Base-by-base conservation (phyloP, 345 rosid genomes). In the Populus davidiana region DNA sequence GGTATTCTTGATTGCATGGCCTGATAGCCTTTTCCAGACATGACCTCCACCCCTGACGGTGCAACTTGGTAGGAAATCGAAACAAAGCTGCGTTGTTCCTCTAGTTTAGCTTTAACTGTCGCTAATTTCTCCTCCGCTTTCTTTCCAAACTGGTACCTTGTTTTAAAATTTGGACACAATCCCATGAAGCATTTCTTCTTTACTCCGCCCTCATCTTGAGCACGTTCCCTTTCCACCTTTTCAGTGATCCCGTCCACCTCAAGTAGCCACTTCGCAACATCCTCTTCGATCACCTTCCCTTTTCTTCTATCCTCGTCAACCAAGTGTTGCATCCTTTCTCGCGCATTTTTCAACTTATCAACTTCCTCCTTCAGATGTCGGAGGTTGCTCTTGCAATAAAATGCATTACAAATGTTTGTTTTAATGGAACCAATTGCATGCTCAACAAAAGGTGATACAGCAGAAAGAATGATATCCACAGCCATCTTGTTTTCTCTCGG, bases 351-450 rank as follows among this genome's bases (percentile, higher is more conserved):
- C 43, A 82, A 69, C 56, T 70, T 23, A 13, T 54, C 39, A 11
- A 82, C 18, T 43, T 67, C 23, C 3, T 56, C n/a, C 41, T 16
- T 69, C n/a, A 84, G 77, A 18, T 71, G 67, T 23, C 67, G 16
- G 29, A 82, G 8, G 47, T 78, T 81, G 78, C 31, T 56, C 6
- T 59, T 68, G 43, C 62, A 73, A 47, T 13, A 47, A 12, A 47
- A 13, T 47, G 50, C 50, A 47, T 47, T 14, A 47, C 5, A 14
- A 47, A 47, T 47, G 50, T 47, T 18, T 47, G 18, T 47, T 12
- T 13, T 47, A 47, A 14, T 2, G 50, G 50, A 13, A 47, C 50
- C 50, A 47, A 47, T 47, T 47, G 50, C 50, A 47, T 2, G 50
- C 50, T 47, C 50, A 47, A 47, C 50, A 14, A 47, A 3, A 47